Evolutionary conservation across 2,329 filamentous ascomycete genomes (phyloP).

Genomic region (Exophiala sp.): DNA sequence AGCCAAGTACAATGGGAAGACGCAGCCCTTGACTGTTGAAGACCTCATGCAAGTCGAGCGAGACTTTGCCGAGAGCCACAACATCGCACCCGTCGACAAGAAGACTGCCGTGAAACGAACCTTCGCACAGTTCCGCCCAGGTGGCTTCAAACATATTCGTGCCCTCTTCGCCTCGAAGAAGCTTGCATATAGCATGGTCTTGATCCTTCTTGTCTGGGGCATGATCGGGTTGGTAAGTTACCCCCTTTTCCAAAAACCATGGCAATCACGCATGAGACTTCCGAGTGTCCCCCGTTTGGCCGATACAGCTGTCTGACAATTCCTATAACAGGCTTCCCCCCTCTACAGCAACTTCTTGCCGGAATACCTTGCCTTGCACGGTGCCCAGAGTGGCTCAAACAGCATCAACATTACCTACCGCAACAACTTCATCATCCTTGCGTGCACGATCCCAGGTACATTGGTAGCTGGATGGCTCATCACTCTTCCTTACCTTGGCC

Average conservation of each 20-base stretch:
- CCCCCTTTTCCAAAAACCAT: no score
- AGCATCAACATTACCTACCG: conserved; percentile 68
- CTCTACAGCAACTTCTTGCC: conserved; percentile 71
- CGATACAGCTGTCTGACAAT: no score
- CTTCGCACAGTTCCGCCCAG: conserved; percentile 8
- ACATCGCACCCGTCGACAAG: neutral
- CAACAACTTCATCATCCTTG: conserved; percentile 68
- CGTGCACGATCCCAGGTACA: conserved; percentile 65
- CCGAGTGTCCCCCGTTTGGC: no score
- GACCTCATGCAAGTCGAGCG: conserved; percentile 35
- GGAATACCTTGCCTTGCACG: conserved; percentile 48
- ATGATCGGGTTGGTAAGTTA: conserved; percentile 54
- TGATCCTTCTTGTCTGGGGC: conserved; percentile 71
- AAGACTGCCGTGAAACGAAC: conserved; percentile 35
- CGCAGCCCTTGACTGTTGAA: conserved; percentile 50
- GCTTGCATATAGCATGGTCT: conserved; percentile 47
- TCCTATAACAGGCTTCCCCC: conserved; percentile 54
- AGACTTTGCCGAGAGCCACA: conserved; percentile 14
- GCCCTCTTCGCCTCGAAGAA: conserved; percentile 66
- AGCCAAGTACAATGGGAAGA: conserved; percentile 61
- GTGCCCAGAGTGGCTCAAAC: conserved; percentile 65
- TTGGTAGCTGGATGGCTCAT: conserved; percentile 67
- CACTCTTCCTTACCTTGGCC: conserved; percentile 56
- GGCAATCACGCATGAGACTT: no score
- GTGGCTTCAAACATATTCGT: conserved; percentile 50